phyloP scores from a whole-genome alignment of 148 eudicot species.

The Cornus suecica region DNA sequence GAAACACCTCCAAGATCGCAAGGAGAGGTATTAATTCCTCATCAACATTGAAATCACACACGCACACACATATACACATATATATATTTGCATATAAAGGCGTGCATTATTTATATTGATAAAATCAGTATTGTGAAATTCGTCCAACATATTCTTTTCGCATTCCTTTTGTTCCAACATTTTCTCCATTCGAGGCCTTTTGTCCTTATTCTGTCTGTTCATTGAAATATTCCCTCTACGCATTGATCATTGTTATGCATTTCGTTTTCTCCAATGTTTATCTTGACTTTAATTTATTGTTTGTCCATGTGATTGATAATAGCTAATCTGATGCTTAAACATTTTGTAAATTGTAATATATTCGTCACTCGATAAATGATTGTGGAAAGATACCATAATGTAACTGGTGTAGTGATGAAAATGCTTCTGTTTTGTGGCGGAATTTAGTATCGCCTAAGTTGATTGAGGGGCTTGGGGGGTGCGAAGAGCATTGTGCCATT shows the following conservation, averaged over 20 bases:
- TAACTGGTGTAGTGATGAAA: background rate
- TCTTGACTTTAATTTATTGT: background rate
- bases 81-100: background rate
- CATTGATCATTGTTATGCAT: background rate
- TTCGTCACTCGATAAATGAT: too few relatives aligned
- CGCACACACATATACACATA: background rate
- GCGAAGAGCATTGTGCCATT: background rate
- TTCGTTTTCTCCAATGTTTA: too few relatives aligned
- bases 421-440: background rate
- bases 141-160: background rate
- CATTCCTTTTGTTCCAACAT: background rate
- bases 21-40: constrained; percentile 37
- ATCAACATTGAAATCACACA: background rate
- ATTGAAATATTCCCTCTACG: background rate
- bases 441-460: background rate
- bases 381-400: too few relatives aligned
- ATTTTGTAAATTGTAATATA: too few relatives aligned
- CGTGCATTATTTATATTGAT: background rate
- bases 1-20: constrained; percentile 51
- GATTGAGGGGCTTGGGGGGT: background rate
- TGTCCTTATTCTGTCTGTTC: background rate
- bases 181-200: background rate
- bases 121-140: background rate
- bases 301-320: too few relatives aligned
- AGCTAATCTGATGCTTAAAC: too few relatives aligned